A percentile compares a stretch with the other conserved stretches of the same genome.
Conservation (phyloP, 768 basidiomycete genomes). For the Naganishia vaughanmartiniae region DNA sequence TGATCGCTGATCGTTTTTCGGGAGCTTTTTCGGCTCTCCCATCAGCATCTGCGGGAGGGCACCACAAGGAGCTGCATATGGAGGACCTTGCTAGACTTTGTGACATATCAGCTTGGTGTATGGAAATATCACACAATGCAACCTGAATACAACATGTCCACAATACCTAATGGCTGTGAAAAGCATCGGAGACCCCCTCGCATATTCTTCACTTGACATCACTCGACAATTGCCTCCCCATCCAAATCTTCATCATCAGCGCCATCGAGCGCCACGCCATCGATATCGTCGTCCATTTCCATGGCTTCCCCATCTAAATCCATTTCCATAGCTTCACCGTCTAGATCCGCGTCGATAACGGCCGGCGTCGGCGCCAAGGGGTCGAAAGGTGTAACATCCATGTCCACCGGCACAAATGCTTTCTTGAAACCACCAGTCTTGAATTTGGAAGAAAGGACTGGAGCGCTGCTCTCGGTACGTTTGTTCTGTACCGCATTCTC, state of each 20-base stretch:
- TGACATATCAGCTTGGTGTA: too few relatives aligned
- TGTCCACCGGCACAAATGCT: constrained; percentile 44
- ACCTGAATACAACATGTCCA: too few relatives aligned
- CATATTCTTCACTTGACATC: background rate
- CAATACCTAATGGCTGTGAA: too few relatives aligned
- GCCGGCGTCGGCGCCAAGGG: constrained; percentile 35
- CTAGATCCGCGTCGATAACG: constrained; percentile 52
- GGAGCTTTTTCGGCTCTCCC: too few relatives aligned
- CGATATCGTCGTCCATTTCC: constrained; percentile 39
- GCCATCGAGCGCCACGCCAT: constrained; percentile 52
- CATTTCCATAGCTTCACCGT: constrained; percentile 54
- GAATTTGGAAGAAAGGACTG: constrained; percentile 21
- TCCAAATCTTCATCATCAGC: constrained; percentile 52
- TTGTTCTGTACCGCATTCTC: constrained; percentile 5
- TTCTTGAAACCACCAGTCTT: constrained; percentile 45
- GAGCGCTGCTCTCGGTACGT: constrained; percentile 32
- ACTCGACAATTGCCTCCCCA: constrained; percentile 26
- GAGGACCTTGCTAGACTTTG: too few relatives aligned
- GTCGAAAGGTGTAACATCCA: constrained; percentile 38
- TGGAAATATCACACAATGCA: too few relatives aligned
- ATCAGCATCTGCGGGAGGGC: too few relatives aligned
- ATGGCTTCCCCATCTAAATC: constrained; percentile 57
- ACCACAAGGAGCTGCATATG: too few relatives aligned
- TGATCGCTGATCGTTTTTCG: too few relatives aligned
- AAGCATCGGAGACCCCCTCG: too few relatives aligned